Evolutionary conservation across 345 rosid genomes (phyloP).

Genomic region (Salix caprea): DNA sequence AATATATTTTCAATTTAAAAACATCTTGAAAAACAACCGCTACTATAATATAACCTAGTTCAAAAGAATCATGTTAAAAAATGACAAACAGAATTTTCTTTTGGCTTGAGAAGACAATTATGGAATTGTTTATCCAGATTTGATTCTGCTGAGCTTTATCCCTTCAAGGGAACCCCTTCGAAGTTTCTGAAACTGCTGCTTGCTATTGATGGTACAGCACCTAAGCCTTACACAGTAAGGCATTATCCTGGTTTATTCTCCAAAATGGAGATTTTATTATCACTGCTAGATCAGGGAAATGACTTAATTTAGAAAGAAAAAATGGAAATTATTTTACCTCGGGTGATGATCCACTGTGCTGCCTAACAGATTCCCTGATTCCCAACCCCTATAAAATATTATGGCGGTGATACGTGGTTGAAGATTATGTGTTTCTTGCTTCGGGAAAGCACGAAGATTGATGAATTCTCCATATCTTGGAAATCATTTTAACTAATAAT

Average conservation of each 20-base stretch:
- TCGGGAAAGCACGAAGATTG: not conserved
- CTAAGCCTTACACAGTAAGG: not conserved
- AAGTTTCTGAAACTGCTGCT: not conserved
- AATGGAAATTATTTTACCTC: not conserved
- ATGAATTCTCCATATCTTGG: slow-evolving; percentile 3
- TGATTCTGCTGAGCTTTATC: not conserved
- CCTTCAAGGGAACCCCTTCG: not conserved
- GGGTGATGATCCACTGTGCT: not conserved
- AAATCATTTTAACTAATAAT: not conserved
- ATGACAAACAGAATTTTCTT: not conserved
- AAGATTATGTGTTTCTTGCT: not conserved
- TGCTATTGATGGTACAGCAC: not conserved
- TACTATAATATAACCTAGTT: too few species aligned
- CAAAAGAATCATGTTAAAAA: too few species aligned
- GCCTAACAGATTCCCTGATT: slow-evolving; percentile 1
- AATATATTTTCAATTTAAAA: too few species aligned
- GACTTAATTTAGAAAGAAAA: not conserved
- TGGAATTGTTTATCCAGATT: not conserved
- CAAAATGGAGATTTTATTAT: not conserved
- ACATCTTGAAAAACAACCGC: too few species aligned
- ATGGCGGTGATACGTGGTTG: not conserved
- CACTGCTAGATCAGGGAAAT: not conserved
- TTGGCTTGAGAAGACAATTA: not conserved
- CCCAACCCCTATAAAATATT: not conserved
- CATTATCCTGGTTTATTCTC: not conserved